These are phyloP conservation scores for Bruguiera gymnorhiza DNA, from an alignment of 345 rosid species.

Conservation along the genomic window DNA sequence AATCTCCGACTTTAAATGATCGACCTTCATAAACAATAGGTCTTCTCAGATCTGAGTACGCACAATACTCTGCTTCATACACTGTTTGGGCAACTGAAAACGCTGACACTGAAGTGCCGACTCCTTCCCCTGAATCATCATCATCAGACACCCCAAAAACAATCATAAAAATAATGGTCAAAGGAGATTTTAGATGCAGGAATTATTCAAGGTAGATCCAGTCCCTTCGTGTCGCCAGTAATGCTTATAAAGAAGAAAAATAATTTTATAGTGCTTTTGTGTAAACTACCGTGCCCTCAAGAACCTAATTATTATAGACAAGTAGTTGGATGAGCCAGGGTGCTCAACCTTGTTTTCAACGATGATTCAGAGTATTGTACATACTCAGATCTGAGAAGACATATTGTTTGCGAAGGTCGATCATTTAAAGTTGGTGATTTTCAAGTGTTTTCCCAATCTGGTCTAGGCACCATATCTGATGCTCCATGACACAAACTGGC, in stretches of 20 bases:
- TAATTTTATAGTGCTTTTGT: too few relatives aligned
- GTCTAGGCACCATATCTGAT: neutral
- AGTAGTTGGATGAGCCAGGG: too few relatives aligned
- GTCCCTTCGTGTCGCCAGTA: too few relatives aligned
- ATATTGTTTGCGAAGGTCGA: slow-evolving; percentile 22
- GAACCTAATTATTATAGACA: too few relatives aligned
- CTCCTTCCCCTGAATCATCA: slow-evolving; percentile 72
- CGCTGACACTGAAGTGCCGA: slow-evolving; percentile 64
- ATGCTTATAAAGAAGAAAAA: too few relatives aligned
- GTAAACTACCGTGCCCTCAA: too few relatives aligned
- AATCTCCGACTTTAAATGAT: slow-evolving; percentile 41
- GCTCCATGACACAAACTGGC: neutral
- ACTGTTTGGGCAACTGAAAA: slow-evolving; percentile 48
- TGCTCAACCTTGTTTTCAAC: too few relatives aligned
- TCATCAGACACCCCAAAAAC: neutral
- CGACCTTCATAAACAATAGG: slow-evolving; percentile 23
- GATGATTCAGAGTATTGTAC: slow-evolving; percentile 61
- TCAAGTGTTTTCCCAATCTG: slow-evolving; percentile 35
- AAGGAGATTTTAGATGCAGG: too few relatives aligned
- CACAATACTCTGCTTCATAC: slow-evolving; percentile 70
- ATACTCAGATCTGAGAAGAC: slow-evolving; percentile 55
- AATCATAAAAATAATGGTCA: too few relatives aligned
- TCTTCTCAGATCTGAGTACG: slow-evolving; percentile 58
- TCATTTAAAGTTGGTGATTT: slow-evolving; percentile 44
- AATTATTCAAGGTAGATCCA: too few relatives aligned